Evolutionary conservation across 371 early-diverging fungal species (phyloP).

Genomic region (Mortierella polycephala): DNA sequence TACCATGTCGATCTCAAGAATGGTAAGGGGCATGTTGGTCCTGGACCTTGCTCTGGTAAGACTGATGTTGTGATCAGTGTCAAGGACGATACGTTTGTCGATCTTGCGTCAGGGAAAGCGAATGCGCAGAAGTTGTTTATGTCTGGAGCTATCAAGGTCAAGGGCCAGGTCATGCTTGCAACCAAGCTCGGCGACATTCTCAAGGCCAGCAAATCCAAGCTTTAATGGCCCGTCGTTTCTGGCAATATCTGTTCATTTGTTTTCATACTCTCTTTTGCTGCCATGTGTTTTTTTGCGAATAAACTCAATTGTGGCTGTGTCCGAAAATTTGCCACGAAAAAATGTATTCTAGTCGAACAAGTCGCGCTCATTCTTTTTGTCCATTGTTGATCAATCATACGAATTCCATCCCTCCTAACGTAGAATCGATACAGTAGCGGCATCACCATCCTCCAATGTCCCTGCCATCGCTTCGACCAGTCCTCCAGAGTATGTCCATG

Average conservation of each 20-base stretch:
- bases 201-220: constrained; percentile 64
- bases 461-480: no score
- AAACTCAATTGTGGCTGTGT: no score
- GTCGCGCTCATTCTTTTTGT: no score
- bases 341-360: no score
- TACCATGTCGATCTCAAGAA: constrained; percentile 78
- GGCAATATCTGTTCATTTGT: no score
- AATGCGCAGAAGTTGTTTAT: constrained; percentile 83
- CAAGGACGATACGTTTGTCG: constrained; percentile 76
- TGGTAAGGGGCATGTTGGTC: constrained; percentile 56
- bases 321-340: no score
- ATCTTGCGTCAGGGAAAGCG: constrained; percentile 75
- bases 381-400: no score
- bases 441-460: no score
- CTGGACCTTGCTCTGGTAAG: constrained; percentile 51
- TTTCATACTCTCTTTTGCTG: background rate
- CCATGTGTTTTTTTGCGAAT: background rate
- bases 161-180: constrained; percentile 91
- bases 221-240: constrained; percentile 30
- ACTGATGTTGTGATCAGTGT: constrained; percentile 63
- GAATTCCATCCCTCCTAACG: no score
- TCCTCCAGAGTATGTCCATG: no score
- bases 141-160: constrained; percentile 80
- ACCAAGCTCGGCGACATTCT: constrained; percentile 80
- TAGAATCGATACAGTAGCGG: no score